Evolutionary conservation across 768 basidiomycete species (phyloP), one percentile per base, ranked within the genome.

Genomic region (Punctularia strigosozonata): DNA sequence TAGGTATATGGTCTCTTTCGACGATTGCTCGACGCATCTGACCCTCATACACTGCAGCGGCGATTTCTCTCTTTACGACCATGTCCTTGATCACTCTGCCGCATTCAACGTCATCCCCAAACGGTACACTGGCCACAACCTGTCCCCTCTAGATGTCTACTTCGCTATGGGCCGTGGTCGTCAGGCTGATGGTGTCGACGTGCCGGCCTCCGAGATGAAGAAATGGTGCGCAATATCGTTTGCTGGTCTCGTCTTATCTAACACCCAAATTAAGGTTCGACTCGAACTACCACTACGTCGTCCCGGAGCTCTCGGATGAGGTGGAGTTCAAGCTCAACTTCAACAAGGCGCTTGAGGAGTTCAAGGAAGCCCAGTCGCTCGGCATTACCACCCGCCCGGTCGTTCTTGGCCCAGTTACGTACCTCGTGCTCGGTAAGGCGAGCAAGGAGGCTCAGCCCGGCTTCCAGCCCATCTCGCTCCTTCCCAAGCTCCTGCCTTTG

Each of bases 81-180:
- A 98, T 61, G 88, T 97, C 59, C 80, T 98, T 53, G 94, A 98
- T 66, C 90, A 94, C 66, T 90, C 90, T 46, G 77, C 82, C 45
- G 80, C 85, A 32, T 94, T 99, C 76, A 95, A 97, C 60, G 89
- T 84, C 54, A 86, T 99, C 61, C 94, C 94, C 50, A 78, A 86
- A 64, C 87, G 92, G 50, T 99, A 98, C 62, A 66, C 75, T 43
- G 81, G 83, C 38, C 82, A 87, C 48, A 78, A 80, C 41, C 67
- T 99, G 38, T 87, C 88, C 21, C 71, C 77, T 46, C 79, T 98
- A 48, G 94, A 99, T 64, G 80, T 91, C 57, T 95, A 87, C 67
- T 98, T 99, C 53, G 95, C 95, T 52, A 92, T 98, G 86, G 95
- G 94, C 39, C 94, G 95, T 65, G 95, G 95, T 42, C 88, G 94